Evolutionary conservation across 2,329 filamentous ascomycete genomes (phyloP).

Genomic region (Cryphonectria japonica): DNA sequence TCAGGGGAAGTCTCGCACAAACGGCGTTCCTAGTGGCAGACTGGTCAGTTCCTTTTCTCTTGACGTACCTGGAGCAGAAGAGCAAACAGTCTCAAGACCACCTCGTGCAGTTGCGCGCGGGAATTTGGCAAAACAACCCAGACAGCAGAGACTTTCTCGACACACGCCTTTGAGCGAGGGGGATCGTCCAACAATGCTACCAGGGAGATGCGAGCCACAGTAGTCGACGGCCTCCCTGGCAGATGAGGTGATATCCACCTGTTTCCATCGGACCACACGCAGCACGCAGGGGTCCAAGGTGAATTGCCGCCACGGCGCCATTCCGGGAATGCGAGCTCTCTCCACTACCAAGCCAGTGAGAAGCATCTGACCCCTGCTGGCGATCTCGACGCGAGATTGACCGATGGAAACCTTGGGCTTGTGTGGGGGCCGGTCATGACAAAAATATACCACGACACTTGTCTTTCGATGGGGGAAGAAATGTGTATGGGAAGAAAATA

Average conservation of each 20-base stretch:
- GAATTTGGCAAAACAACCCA: not conserved
- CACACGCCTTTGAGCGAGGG: not conserved
- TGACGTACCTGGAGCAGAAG: conserved; percentile 18
- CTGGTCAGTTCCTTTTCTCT: conserved; percentile 6
- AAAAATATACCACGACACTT: not conserved
- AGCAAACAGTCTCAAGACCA: not conserved
- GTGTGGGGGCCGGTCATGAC: conserved; percentile 5
- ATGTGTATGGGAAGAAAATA: not conserved
- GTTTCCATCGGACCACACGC: not conserved
- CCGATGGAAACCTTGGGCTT: conserved; percentile 8
- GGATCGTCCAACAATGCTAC: not conserved
- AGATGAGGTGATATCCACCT: conserved; percentile 12
- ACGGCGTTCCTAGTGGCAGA: not conserved
- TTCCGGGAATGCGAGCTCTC: not conserved
- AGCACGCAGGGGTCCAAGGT: conserved; percentile 13
- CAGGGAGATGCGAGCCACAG: not conserved
- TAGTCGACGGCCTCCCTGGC: not conserved
- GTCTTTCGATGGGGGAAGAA: not conserved
- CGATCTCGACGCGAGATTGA: conserved; percentile 21
- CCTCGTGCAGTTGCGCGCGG: not conserved
- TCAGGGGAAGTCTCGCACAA: conserved; percentile 9
- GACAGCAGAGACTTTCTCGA: conserved; percentile 10
- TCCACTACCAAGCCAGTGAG: not conserved
- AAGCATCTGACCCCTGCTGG: conserved; percentile 15
- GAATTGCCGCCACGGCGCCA: not conserved